Base-by-base conservation (phyloP, 208 protist genomes). In the Crithidia mellificae region DNA sequence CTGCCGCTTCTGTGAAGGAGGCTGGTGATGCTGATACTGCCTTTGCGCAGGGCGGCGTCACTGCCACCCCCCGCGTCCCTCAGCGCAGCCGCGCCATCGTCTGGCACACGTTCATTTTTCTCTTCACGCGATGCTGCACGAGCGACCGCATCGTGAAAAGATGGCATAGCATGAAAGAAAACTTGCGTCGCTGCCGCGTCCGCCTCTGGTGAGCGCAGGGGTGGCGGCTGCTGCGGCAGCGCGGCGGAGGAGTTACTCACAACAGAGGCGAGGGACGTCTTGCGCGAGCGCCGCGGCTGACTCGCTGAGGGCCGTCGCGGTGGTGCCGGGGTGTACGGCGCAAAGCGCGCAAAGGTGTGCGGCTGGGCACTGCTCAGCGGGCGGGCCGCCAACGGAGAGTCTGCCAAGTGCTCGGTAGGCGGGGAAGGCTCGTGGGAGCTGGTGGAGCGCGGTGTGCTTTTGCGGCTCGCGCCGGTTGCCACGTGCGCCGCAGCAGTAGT, bases 141-240 rank as follows among this genome's bases (percentile, higher is more conserved):
- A 3, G 0, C 39, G 1, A 25, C 15, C 14, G 46, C 27, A 15
- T 30, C 46, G 0, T 34, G 30, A 6, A 70, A 46, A 29, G 66
- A 34, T 17, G 55, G 63, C 70, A 69, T 76, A 9, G 47, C 0
- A 0, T 29, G 20, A 47, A 76, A 76, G 44, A 76, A 59, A 47
- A 46, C 34, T 4, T 38, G 62, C 9, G 56, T 52, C 17, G 56
- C 44, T 14, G 56, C 55, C 9, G 63, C 55, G 24, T 70, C 63
- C 14, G 63, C 63, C 20, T 64, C 56, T 5, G 19, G 47, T 25
- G 70, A 69, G 41, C 4, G 8, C n/a, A 12, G 14, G 2, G 46
- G 34, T 32, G 51, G 55, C 53, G n/a, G 55, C 2, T 55, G 34
- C 41, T 59, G 55, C 53, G n/a, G 55, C 2, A 65, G 22, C 20